Percentiles rank a stretch among this genome's conserved stretches.
Conservation (phyloP, 257 asterid species). For the Linderniella brevidens region DNA sequence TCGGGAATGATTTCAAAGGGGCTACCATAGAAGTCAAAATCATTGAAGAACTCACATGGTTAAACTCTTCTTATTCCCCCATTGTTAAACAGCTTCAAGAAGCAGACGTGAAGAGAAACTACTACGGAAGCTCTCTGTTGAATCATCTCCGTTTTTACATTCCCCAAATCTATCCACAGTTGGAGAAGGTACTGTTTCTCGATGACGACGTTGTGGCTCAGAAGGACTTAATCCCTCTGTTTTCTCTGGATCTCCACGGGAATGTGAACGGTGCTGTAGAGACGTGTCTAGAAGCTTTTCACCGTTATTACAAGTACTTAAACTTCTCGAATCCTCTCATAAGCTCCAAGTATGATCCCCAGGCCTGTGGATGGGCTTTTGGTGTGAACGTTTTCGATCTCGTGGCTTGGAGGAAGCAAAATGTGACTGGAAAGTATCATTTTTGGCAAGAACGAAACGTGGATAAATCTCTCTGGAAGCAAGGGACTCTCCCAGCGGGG, state of each 20-base stretch:
- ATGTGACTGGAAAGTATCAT: conserved; percentile 44
- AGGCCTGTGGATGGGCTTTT: conserved; percentile 71
- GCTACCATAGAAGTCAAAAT: conserved; percentile 43
- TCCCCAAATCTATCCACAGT: conserved; percentile 53
- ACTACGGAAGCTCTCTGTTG: conserved; percentile 29
- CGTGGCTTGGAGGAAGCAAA: conserved; percentile 53
- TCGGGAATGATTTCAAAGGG: conserved; percentile 39
- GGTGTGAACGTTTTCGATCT: conserved; percentile 64
- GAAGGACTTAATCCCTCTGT: conserved; percentile 53
- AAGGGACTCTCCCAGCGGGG: conserved; percentile 60
- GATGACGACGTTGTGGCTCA: conserved; percentile 63
- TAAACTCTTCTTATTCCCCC: conserved; percentile 48
- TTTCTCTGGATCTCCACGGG: conserved; percentile 59
- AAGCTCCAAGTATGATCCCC: conserved; percentile 60
- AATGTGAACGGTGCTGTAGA: conserved; percentile 73
- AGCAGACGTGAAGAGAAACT: conserved; percentile 18
- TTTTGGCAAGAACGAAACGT: conserved; percentile 47
- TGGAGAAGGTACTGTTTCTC: conserved; percentile 60
- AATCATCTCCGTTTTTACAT: conserved; percentile 60
- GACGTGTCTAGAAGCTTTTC: conserved; percentile 63
- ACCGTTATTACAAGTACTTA: conserved; percentile 50
- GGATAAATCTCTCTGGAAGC: conserved; percentile 46
- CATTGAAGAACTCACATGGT: conserved; percentile 46
- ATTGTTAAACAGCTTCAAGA: conserved; percentile 32
- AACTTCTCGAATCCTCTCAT: conserved; percentile 58